Base-by-base conservation (phyloP, 2,329 filamentous ascomycete genomes). In the Botryosphaeria dothidea region DNA sequence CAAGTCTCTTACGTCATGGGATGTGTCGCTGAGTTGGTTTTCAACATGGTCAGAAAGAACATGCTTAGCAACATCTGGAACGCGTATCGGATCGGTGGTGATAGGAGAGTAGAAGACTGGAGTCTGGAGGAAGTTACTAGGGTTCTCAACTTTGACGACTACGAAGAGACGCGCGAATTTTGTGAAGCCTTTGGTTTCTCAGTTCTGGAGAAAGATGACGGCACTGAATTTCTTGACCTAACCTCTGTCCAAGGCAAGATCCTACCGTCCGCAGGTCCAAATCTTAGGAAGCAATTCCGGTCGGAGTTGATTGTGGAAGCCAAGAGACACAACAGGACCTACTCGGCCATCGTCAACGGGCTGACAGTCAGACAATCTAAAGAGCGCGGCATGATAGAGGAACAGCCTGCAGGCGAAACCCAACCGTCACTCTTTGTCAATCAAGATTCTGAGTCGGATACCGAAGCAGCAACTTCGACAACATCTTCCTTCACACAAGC, bases 21-120 rank as follows among this genome's bases (percentile, higher is more conserved):
- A 7, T 89, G 87, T 73, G 85, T 88, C 25, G 85, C 86, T 1
- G 87, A 89, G 69, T 83, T 88, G 11, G 85, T 85, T 67, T 89
- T 90, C 75, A 85, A 84, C 62, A 77, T 84, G 27, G 77, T 89
- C 48, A 84, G 87, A 11, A 81, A 84, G 58, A 83, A 81, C 25
- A 82, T 84, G 5, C 79, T 90, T 51, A 82, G 84, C 43, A 79
- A 81, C 2, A 82, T 88, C 45, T 85, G 81, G 81, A 82, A 80
- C 66, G 82, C 79, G 2, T 86, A 83, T 70, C 82, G 82, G 68
- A 80, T 77, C n/a, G 83, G 81, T n/a, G 80, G 80, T 54, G 79
- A 80, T 66, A 75, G 76, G 61, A 80, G 80, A 66, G 83, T 82
- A 25, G 79, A 85, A 58, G 84, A 87, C 66, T 88, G 85, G 84